phyloP scores from a whole-genome alignment of 2,329 filamentous ascomycete genomes.

The Aspergillus melleus region DNA sequence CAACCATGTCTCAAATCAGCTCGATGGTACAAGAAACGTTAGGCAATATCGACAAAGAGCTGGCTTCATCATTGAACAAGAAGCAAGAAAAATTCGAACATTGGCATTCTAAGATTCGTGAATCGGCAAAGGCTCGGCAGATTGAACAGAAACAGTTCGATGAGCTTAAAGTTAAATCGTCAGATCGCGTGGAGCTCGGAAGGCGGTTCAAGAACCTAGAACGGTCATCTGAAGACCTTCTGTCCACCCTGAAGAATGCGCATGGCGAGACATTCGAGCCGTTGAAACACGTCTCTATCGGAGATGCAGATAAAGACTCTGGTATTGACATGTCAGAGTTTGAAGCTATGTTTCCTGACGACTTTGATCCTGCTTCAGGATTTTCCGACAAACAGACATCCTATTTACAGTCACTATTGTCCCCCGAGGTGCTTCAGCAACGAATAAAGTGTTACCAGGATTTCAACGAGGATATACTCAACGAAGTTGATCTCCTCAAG shows the following conservation, averaged over 20 bases:
- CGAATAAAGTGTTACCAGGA: conserved; percentile 68
- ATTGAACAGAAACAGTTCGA: conserved; percentile 75
- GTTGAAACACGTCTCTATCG: conserved; percentile 48
- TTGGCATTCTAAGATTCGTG: conserved; percentile 76
- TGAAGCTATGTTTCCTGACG: conserved; percentile 37
- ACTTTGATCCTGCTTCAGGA: conserved; percentile 42
- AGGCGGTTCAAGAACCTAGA: conserved; percentile 76
- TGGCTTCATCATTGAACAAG: conserved; percentile 75
- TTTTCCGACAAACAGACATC: conserved; percentile 43
- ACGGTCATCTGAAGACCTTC: conserved; percentile 70
- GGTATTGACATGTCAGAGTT: conserved; percentile 39
- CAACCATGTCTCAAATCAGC: conserved; percentile 38
- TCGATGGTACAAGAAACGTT: conserved; percentile 80
- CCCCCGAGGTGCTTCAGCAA: conserved; percentile 62
- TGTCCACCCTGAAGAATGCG: conserved; percentile 53
- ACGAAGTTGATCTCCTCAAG: conserved; percentile 69
- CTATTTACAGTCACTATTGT: conserved; percentile 56
- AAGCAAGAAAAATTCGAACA: conserved; percentile 83
- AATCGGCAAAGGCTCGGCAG: conserved; percentile 74
- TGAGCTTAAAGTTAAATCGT: conserved; percentile 64
- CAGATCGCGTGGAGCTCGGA: conserved; percentile 63
- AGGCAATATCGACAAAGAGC: conserved; percentile 73
- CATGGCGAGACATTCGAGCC: conserved; percentile 46
- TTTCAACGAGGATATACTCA: conserved; percentile 67
- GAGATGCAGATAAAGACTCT: conserved; percentile 49